Evolutionary conservation across 2,329 filamentous ascomycete species (phyloP), one percentile per base, ranked within the genome.

Genomic region (Zymoseptoria ardabiliae): DNA sequence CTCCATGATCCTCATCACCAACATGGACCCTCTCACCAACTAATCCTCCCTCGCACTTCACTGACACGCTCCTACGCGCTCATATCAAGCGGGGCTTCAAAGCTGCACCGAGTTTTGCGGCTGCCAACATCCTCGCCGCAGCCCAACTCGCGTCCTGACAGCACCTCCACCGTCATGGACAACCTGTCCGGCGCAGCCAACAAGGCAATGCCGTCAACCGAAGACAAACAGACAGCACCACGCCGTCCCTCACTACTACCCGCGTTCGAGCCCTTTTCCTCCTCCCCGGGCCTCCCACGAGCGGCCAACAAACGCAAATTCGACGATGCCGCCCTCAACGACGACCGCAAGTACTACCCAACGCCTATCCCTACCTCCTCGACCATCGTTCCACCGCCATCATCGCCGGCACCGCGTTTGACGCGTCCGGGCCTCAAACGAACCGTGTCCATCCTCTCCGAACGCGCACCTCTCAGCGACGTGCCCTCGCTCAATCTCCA

Each of bases 311-410:
- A 91, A 77, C 85, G 88, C 71, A 87, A 86, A 70, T 78, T 76
- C 67, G 73, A 75, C 57, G 77, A 77, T 61, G 22, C 51, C 22
- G 53, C 83, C 82, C 60, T 76, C 71, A 65, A 72, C 64, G 63
- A 78, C 75, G 58, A 75, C 74, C 61, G 75, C 66, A 91, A 88
- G 71, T 78, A 76, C 69, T 97, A 97, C 77, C 94, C 94, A 50
- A 97, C 94, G 2, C 94, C 94, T 1, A 83, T 96, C 62, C 92
- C 93, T 20, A 97, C 93, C 4, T 97, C 94, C 3, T 96, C 91
- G 66, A 96, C 93, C 52, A 90, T 90, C 69, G 90, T 97, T 68
- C 79, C 96, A 66, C 91, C 90, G 45, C 95, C 91, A 53, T 95
- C 91, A 52, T 96, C 92, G 58, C 92, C 92, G 53, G 87, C 89